Evolutionary conservation across 2,329 filamentous ascomycete genomes (phyloP).

Genomic region (Fusarium staphyleae): DNA sequence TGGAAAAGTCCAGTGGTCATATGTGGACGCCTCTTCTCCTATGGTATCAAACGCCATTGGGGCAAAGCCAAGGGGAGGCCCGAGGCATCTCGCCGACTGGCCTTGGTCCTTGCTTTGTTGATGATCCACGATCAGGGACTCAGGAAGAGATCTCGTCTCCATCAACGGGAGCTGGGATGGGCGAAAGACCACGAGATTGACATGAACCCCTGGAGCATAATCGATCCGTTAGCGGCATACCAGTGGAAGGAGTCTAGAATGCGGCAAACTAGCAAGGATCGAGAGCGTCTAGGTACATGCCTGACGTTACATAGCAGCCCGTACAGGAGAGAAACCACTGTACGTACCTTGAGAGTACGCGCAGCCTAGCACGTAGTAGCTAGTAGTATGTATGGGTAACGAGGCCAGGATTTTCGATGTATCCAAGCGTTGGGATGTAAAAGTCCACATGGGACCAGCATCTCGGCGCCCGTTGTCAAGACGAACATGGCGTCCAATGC

Average conservation of each 20-base stretch:
- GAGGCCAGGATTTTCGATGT: constrained; percentile 20
- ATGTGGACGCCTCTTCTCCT: background rate
- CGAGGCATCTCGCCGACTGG: constrained; percentile 12
- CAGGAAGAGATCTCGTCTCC: constrained; percentile 33
- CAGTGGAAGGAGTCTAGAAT: constrained; percentile 34
- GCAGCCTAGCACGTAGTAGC: no score
- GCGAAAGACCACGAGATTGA: constrained; percentile 27
- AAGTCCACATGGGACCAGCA: constrained; percentile 30
- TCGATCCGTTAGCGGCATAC: constrained; percentile 17
- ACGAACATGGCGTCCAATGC: constrained; percentile 9
- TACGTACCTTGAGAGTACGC: constrained; percentile 18
- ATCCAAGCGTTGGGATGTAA: constrained; percentile 17
- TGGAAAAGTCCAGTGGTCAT: background rate
- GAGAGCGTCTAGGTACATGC: constrained; percentile 20
- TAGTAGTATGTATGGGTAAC: constrained; percentile 31
- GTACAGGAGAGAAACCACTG: constrained; percentile 32
- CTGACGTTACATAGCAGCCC: no score
- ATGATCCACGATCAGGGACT: constrained; percentile 21
- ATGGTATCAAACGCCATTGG: constrained; percentile 4
- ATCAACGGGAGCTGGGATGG: constrained; percentile 28
- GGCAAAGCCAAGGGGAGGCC: constrained; percentile 7
- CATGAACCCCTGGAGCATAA: constrained; percentile 14
- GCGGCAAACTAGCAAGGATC: constrained; percentile 24
- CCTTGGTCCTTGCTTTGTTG: constrained; percentile 8
- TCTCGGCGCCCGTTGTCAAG: constrained; percentile 11